A percentile compares a stretch with the other conserved stretches of the same genome.
phyloP scores from a whole-genome alignment of 192 early-diverging fungal species.

The Funneliformis mosseae region DNA sequence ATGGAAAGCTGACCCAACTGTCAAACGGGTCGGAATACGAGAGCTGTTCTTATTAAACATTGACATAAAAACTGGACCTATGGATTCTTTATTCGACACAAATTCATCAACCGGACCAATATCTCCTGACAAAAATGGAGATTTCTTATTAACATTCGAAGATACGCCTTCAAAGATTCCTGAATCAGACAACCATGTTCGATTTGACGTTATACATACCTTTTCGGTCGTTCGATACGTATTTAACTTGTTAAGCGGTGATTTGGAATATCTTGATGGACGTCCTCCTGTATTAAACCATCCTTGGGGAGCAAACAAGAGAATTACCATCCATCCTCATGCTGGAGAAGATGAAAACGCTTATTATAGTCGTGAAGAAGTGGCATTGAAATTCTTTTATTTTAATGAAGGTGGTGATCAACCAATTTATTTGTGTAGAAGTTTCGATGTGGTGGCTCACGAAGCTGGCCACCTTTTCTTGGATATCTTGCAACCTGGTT shows the following conservation, averaged over 20 bases:
- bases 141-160: conserved; percentile 9
- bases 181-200: neutral
- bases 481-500: neutral
- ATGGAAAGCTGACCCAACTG: conserved; percentile 12
- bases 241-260: neutral
- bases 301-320: neutral
- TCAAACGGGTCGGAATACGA: neutral
- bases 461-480: neutral
- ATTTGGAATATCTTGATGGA: conserved; percentile 25
- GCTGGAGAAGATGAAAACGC: conserved; percentile 1
- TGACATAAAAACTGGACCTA: neutral
- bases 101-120: neutral
- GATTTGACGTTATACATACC: conserved; percentile 11
- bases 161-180: neutral
- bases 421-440: conserved; percentile 9
- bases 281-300: neutral
- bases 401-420: too few species aligned
- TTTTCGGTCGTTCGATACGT: neutral
- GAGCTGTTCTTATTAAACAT: neutral
- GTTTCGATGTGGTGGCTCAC: conserved; percentile 14
- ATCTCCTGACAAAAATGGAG: neutral
- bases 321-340: neutral
- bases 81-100: neutral
- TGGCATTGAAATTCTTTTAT: neutral
- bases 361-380: conserved; percentile 8